Evolutionary conservation across 257 asterid species (phyloP).

Genomic region (Forsythia viridissima): DNA sequence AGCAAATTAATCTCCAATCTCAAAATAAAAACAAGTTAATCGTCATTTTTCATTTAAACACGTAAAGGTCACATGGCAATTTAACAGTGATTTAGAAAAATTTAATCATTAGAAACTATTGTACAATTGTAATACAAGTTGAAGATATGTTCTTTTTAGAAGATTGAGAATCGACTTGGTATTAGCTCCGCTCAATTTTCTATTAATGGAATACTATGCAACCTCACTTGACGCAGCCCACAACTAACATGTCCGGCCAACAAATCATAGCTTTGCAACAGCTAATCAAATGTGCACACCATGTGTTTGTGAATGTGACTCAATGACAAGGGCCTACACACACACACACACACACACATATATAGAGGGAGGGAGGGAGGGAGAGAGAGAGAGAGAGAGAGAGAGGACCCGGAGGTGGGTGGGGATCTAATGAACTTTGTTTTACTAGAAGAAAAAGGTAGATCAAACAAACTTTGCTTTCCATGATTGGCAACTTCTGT

Average conservation of each 20-base stretch:
- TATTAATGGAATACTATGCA: not conserved
- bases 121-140: too few species aligned
- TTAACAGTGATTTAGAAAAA: not conserved
- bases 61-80: too few species aligned
- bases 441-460: not conserved
- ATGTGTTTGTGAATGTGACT: not conserved
- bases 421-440: not conserved
- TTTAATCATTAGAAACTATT: too few species aligned
- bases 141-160: too few species aligned
- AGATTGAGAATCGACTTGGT: not conserved
- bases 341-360: too few species aligned
- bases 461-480: not conserved
- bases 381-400: too few species aligned
- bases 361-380: too few species aligned
- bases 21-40: too few species aligned
- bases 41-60: too few species aligned
- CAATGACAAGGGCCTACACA: not conserved
- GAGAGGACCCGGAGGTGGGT: not conserved
- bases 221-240: not conserved
- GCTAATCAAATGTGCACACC: not conserved
- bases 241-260: not conserved
- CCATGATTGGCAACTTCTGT: slow-evolving; percentile 26
- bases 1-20: too few species aligned
- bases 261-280: not conserved
- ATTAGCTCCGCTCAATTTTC: not conserved